These are phyloP conservation scores for Chlorella sp. DNA, from an alignment of 139 green algal genomes.

Conservation along the genomic window DNA sequence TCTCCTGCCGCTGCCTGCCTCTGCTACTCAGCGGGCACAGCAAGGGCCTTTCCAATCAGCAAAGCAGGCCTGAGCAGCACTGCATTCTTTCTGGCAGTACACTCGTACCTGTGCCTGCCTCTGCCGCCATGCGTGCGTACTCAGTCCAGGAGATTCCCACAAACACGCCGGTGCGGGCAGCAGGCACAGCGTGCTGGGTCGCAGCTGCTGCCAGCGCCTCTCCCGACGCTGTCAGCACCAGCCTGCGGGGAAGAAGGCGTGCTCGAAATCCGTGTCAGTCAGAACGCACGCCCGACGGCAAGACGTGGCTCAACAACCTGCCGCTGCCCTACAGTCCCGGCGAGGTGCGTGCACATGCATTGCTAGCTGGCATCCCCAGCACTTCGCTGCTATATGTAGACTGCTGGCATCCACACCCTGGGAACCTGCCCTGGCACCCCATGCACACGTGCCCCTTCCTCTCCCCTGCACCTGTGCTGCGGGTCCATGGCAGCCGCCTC, in stretches of 20 bases:
- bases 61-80: too few species aligned
- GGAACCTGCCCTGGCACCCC: background rate
- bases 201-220: slow-evolving; percentile 23
- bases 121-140: slow-evolving; percentile 72
- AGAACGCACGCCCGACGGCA: too few species aligned
- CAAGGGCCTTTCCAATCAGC: too few species aligned
- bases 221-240: slow-evolving; percentile 72
- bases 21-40: too few species aligned
- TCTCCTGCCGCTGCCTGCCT: too few species aligned
- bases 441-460: background rate
- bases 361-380: too few species aligned
- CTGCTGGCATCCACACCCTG: background rate
- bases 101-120: slow-evolving; percentile 26
- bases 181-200: background rate
- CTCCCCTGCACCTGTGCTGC: slow-evolving; percentile 67
- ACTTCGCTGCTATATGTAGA: too few species aligned
- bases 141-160: slow-evolving; percentile 70
- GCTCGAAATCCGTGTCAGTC: background rate
- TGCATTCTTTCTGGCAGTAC: too few species aligned
- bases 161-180: slow-evolving; percentile 47
- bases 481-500: slow-evolving; percentile 80
- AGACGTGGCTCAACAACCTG: too few species aligned
- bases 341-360: background rate
- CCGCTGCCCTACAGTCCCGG: too few species aligned
- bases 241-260: slow-evolving; percentile 19